phyloP scores from a whole-genome alignment of 2,329 filamentous ascomycete species.

The Epichloe sp. region DNA sequence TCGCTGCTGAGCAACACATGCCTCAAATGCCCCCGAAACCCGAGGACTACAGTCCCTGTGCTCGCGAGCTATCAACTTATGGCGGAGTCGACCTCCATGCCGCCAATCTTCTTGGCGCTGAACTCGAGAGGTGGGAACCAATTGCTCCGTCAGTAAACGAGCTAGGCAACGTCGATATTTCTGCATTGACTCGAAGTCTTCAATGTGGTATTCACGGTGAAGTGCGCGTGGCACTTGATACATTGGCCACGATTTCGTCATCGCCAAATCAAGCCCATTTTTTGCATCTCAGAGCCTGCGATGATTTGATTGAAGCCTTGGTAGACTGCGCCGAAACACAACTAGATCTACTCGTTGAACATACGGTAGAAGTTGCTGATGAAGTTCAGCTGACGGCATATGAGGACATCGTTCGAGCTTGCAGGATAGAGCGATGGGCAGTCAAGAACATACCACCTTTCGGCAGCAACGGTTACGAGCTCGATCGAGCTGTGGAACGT shows the following conservation, averaged over 20 bases:
- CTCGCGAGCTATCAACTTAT: slow-evolving; percentile 42
- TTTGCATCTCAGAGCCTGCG: slow-evolving; percentile 58
- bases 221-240: slow-evolving; percentile 80
- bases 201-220: slow-evolving; percentile 84
- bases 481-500: slow-evolving; percentile 76
- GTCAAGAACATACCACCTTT: slow-evolving; percentile 62
- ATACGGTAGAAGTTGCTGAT: slow-evolving; percentile 75
- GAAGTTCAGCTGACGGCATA: slow-evolving; percentile 73
- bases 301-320: slow-evolving; percentile 78
- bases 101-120: slow-evolving; percentile 49
- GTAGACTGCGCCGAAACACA: slow-evolving; percentile 88
- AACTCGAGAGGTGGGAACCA: slow-evolving; percentile 57
- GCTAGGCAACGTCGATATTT: slow-evolving; percentile 78
- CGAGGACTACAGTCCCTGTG: slow-evolving; percentile 42
- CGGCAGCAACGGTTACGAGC: slow-evolving; percentile 64
- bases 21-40: slow-evolving; percentile 30
- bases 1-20: slow-evolving; percentile 18
- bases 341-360: slow-evolving; percentile 69
- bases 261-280: slow-evolving; percentile 55
- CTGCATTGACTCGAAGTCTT: slow-evolving; percentile 76
- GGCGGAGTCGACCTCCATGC: slow-evolving; percentile 62
- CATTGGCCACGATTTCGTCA: slow-evolving; percentile 51
- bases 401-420: slow-evolving; percentile 75
- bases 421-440: slow-evolving; percentile 56
- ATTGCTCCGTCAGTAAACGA: slow-evolving; percentile 64